Evolutionary conservation across 495 filamentous ascomycete genomes (phyloP).

Genomic region (Neurospora sp.): DNA sequence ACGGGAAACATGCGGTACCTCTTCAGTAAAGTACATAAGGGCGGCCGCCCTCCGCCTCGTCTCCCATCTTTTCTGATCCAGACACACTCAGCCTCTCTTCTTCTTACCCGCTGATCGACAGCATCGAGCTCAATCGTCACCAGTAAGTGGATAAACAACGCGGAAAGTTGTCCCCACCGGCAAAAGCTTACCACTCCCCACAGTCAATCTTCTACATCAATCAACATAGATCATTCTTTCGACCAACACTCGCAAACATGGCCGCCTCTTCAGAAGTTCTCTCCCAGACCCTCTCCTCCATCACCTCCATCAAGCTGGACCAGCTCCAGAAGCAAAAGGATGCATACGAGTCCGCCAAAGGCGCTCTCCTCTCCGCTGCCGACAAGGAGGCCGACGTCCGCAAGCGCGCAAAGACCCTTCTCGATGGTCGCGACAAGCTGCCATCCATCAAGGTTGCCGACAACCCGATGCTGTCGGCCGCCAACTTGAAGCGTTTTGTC

Average conservation of each 20-base stretch:
- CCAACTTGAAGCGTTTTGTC: constrained; percentile 19
- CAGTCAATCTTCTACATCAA: neutral
- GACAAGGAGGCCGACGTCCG: constrained; percentile 14
- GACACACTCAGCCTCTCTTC: neutral
- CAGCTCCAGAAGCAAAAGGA: constrained; percentile 49
- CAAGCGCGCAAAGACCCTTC: constrained; percentile 18
- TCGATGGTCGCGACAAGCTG: constrained; percentile 23
- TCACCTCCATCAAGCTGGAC: constrained; percentile 55
- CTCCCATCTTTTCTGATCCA: neutral
- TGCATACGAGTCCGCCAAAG: constrained; percentile 38
- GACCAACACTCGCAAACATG: constrained; percentile 8
- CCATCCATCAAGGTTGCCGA: constrained; percentile 3
- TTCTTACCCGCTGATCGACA: neutral
- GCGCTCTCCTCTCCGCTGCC: constrained; percentile 19
- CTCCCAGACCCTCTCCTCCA: constrained; percentile 53
- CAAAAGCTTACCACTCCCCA: neutral
- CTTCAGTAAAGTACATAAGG: neutral
- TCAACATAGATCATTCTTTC: neutral
- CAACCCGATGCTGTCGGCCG: constrained; percentile 9
- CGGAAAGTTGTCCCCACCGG: neutral
- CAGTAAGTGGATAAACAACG: neutral
- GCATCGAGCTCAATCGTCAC: neutral
- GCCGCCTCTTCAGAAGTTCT: constrained; percentile 25
- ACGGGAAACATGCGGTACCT: neutral
- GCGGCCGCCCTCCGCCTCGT: neutral